Percentiles rank a stretch among this genome's conserved stretches.
Evolutionary conservation across 495 filamentous ascomycete species (phyloP).

Genomic region (Aspergillus incahuasiensis): DNA sequence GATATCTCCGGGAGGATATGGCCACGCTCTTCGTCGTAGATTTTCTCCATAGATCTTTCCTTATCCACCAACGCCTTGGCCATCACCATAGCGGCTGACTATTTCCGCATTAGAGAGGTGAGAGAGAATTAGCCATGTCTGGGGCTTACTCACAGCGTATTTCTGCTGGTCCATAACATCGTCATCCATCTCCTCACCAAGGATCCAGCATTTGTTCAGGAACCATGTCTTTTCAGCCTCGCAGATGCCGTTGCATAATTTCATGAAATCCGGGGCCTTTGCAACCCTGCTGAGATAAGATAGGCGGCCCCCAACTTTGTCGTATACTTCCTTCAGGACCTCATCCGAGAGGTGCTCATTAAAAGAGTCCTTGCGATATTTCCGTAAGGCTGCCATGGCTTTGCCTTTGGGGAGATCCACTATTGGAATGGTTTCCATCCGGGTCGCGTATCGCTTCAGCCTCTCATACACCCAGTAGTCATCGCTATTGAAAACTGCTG

Average conservation of each 20-base stretch:
- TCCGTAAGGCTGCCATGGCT: conserved; percentile 68
- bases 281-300: conserved; percentile 84
- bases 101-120: conserved; percentile 12
- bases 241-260: conserved; percentile 74
- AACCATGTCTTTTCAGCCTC: conserved; percentile 88
- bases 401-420: conserved; percentile 71
- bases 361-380: conserved; percentile 69
- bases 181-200: conserved; percentile 92
- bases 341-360: conserved; percentile 48
- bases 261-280: conserved; percentile 69
- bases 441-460: conserved; percentile 80
- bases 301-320: conserved; percentile 78
- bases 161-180: conserved; percentile 99
- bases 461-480: conserved; percentile 98
- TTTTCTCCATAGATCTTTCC: conserved; percentile 61
- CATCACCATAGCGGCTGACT: conserved; percentile 90
- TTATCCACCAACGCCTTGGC: conserved; percentile 82
- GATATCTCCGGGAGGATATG: conserved; percentile 79
- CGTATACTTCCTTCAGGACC: conserved; percentile 70
- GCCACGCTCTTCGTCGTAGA: conserved; percentile 58
- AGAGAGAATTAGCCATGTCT: background rate
- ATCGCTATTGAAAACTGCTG: conserved; percentile 76
- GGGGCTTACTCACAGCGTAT: conserved; percentile 72
- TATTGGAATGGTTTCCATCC: conserved; percentile 86
- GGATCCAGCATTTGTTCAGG: conserved; percentile 89